Conservation (phyloP, 257 asterid genomes). For the Jaltomata sinuosa region DNA sequence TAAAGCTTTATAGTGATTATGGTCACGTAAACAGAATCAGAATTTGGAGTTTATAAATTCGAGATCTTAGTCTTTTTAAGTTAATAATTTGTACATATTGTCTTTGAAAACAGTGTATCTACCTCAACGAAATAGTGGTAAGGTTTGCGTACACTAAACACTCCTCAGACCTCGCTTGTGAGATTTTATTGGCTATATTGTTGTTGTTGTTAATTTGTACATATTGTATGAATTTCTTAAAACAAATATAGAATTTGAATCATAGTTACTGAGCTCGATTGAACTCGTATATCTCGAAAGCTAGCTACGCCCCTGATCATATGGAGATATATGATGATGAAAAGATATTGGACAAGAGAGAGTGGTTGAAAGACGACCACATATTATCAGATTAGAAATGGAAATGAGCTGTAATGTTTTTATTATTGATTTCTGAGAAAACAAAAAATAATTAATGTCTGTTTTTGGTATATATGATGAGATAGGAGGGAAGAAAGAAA, state of each 20-base stretch:
- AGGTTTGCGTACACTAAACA: too few species aligned
- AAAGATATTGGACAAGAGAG: neutral
- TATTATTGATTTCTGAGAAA: neutral
- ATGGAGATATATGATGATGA: too few species aligned
- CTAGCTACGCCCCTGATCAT: too few species aligned
- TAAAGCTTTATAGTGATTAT: neutral
- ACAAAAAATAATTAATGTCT: neutral
- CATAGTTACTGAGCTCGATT: neutral
- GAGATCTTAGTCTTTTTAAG: neutral
- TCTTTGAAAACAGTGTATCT: too few species aligned
- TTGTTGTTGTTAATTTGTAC: too few species aligned
- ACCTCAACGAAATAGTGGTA: too few species aligned
- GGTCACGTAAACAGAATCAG: too few species aligned
- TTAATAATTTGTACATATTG: neutral
- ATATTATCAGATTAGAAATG: neutral
- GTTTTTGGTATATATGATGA: neutral
- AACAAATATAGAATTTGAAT: neutral
- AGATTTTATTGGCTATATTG: too few species aligned
- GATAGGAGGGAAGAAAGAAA: neutral
- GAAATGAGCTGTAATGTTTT: neutral
- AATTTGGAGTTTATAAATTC: rapidly evolving
- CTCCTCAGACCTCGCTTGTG: too few species aligned
- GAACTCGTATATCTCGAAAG: too few species aligned
- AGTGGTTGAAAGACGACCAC: neutral
- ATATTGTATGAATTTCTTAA: neutral